Conservation (phyloP, 495 filamentous ascomycete genomes). For the Daldinia vernicosa region DNA sequence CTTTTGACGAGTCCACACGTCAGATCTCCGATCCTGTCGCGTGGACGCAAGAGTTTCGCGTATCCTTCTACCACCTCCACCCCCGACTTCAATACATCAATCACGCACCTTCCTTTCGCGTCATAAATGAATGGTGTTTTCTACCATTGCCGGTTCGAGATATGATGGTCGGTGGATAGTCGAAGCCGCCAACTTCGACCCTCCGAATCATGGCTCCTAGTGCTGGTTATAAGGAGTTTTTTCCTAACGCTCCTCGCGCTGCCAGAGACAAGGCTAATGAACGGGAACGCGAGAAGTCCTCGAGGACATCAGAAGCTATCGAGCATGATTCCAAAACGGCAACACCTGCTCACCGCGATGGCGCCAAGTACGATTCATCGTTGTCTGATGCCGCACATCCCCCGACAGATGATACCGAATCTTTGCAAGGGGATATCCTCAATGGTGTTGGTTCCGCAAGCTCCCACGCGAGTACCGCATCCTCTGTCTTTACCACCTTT, state of each 20-base stretch:
- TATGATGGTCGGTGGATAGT: slow-evolving; percentile 64
- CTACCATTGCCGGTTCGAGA: slow-evolving; percentile 52
- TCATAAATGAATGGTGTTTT: slow-evolving; percentile 55
- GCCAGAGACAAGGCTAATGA: slow-evolving; percentile 65
- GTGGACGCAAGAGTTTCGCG: slow-evolving; percentile 51
- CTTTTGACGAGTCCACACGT: slow-evolving; percentile 49
- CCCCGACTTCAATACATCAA: slow-evolving; percentile 26
- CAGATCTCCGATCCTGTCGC: slow-evolving; percentile 51
- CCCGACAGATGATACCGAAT: slow-evolving; percentile 65
- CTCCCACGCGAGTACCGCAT: slow-evolving; percentile 70
- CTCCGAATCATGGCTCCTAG: slow-evolving; percentile 75
- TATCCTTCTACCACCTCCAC: slow-evolving; percentile 34
- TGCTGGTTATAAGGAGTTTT: slow-evolving; percentile 89
- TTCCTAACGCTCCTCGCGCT: slow-evolving; percentile 79
- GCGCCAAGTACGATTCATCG: slow-evolving; percentile 50
- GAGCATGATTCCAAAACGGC: slow-evolving; percentile 56
- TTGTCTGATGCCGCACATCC: slow-evolving; percentile 50
- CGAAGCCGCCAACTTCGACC: slow-evolving; percentile 53
- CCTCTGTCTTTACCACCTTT: slow-evolving; percentile 69
- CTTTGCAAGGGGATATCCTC: slow-evolving; percentile 66
- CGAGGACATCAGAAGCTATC: slow-evolving; percentile 56
- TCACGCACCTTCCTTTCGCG: slow-evolving; percentile 12
- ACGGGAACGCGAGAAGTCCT: slow-evolving; percentile 56
- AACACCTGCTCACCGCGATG: slow-evolving; percentile 46
- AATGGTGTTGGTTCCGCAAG: slow-evolving; percentile 72